Conservation (phyloP, 2,329 filamentous ascomycete genomes). For the Cladosporium sp. region DNA sequence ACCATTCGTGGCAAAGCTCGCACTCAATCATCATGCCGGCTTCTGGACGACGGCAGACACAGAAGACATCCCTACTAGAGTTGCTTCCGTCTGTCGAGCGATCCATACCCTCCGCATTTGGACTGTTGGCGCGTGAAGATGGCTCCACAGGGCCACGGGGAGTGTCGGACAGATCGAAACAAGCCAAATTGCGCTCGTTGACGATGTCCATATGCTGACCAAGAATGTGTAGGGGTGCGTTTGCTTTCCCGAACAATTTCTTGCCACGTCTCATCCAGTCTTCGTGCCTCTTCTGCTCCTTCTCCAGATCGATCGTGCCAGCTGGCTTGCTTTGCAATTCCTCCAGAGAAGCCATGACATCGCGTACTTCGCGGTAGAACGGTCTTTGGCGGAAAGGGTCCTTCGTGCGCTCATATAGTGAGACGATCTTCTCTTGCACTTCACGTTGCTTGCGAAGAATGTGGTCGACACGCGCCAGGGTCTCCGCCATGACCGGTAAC, state of each 20-base stretch:
- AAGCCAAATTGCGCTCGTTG: slow-evolving; percentile 81
- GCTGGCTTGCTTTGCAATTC: slow-evolving; percentile 90
- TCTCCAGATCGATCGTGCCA: slow-evolving; percentile 89
- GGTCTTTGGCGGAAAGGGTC: slow-evolving; percentile 75
- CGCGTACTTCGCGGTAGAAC: slow-evolving; percentile 84
- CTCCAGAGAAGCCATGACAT: slow-evolving; percentile 82
- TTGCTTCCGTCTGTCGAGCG: slow-evolving; percentile 46
- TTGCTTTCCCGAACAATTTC: slow-evolving; percentile 96
- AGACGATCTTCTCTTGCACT: slow-evolving; percentile 83
- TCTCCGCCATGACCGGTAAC: slow-evolving; percentile 80
- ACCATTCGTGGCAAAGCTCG: slow-evolving; percentile 98
- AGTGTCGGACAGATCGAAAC: slow-evolving; percentile 88
- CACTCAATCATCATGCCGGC: slow-evolving; percentile 99
- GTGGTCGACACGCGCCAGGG: slow-evolving; percentile 78
- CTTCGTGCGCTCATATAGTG: slow-evolving; percentile 75
- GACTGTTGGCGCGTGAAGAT: slow-evolving; percentile 77
- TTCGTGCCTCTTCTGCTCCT: slow-evolving; percentile 90
- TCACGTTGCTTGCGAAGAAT: slow-evolving; percentile 96
- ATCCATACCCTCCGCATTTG: slow-evolving; percentile 44
- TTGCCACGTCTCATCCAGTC: slow-evolving; percentile 99
- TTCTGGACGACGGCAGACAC: slow-evolving; percentile 89
- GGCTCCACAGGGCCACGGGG: slow-evolving; percentile 90
- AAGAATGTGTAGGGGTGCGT: slow-evolving; percentile 92
- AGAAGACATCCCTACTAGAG: slow-evolving; percentile 79
- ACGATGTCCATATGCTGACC: slow-evolving; percentile 95